Conservation (phyloP, 768 basidiomycete species). For the Albatrellus ellisii region DNA sequence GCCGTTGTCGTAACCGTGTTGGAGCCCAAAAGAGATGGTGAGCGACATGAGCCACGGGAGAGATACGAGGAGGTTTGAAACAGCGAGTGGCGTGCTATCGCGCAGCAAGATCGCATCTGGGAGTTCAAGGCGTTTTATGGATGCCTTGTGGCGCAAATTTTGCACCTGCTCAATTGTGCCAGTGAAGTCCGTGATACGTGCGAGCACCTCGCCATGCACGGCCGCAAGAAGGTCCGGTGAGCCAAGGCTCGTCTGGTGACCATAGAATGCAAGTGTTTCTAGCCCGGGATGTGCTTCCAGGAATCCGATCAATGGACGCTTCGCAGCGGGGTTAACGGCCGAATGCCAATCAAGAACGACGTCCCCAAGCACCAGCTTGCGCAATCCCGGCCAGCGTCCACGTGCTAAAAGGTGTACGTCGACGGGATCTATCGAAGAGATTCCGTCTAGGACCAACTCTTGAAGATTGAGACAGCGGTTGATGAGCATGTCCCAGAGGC, state of each 20-base stretch:
- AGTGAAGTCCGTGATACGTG: conserved; percentile 35
- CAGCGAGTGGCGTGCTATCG: conserved; percentile 49
- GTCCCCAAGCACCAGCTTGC: conserved; percentile 49
- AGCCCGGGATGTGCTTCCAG: conserved; percentile 51
- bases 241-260: conserved; percentile 15
- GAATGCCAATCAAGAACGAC: conserved; percentile 46
- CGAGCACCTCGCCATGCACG: conserved; percentile 13
- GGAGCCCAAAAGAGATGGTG: conserved; percentile 53
- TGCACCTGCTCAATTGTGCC: conserved; percentile 60
- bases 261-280: conserved; percentile 34
- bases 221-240: conserved; percentile 11
- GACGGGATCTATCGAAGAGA: conserved; percentile 34
- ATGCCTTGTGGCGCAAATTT: conserved; percentile 29
- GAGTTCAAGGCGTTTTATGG: conserved; percentile 45
- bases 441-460: conserved; percentile 44
- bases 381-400: conserved; percentile 57
- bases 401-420: conserved; percentile 41
- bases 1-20: conserved; percentile 58
- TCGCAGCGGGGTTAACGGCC: conserved; percentile 20
- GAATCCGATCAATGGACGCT: conserved; percentile 51
- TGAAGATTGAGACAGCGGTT: conserved; percentile 51
- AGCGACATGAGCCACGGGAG: conserved; percentile 43
- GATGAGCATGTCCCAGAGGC: conserved; percentile 63
- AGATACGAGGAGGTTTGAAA: conserved; percentile 45
- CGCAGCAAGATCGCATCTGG: conserved; percentile 55